These are phyloP conservation scores for Arthrinium puccinioides DNA, from an alignment of 2,329 filamentous ascomycete species.

Conservation along the genomic window DNA sequence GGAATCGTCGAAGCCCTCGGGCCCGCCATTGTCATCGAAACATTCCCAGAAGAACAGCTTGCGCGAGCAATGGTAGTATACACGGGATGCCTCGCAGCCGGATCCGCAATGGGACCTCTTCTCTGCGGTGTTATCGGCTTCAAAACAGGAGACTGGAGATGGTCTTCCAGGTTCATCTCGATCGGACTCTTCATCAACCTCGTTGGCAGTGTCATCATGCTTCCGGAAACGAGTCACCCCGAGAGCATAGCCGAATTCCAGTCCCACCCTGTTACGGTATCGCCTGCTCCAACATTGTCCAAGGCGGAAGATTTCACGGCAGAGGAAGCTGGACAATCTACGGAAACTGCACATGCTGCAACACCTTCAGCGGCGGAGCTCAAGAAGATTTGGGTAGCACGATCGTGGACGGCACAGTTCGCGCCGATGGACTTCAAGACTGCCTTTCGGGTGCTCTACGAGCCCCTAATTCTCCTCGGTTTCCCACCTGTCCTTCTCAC, in stretches of 20 bases:
- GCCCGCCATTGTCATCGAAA: background rate
- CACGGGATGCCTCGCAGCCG: background rate
- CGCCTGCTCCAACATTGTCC: background rate
- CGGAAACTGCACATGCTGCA: too few species aligned
- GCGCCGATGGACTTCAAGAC: background rate
- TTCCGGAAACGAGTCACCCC: background rate
- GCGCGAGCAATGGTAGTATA: background rate
- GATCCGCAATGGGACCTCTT: background rate
- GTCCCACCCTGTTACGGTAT: background rate
- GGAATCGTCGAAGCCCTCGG: background rate
- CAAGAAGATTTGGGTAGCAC: background rate
- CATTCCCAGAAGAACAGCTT: background rate
- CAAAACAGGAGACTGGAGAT: background rate
- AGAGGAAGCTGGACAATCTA: background rate
- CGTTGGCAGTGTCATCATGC: background rate
- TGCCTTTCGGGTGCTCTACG: background rate
- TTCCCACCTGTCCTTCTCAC: background rate
- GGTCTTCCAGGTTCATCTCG: background rate
- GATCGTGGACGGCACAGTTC: background rate
- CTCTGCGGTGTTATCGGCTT: background rate
- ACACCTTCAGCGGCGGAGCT: too few species aligned
- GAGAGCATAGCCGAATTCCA: too few species aligned
- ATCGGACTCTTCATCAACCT: background rate
- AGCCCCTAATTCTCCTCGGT: background rate
- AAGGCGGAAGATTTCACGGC: background rate